Percentiles rank a stretch among this genome's conserved stretches.
Evolutionary conservation across 495 filamentous ascomycete species (phyloP).

Genomic region (Penicillium odoratum): DNA sequence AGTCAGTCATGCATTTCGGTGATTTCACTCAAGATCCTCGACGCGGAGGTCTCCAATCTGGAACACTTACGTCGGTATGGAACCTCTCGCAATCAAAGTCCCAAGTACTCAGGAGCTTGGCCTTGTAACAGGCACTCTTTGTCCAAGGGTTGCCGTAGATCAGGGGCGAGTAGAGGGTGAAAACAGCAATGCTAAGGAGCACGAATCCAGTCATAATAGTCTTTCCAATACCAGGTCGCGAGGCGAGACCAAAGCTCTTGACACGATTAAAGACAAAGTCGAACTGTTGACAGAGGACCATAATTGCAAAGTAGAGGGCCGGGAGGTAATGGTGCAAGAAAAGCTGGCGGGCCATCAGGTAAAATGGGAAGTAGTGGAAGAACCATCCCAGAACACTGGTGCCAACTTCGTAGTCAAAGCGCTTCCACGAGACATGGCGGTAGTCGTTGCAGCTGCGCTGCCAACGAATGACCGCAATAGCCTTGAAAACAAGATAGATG

Average conservation of each 20-base stretch:
- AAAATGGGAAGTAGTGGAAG: slow-evolving; percentile 97
- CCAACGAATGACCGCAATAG: slow-evolving; percentile 84
- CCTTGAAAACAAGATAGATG: slow-evolving; percentile 82
- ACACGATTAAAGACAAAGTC: slow-evolving; percentile 79
- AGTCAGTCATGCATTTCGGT: slow-evolving; percentile 31
- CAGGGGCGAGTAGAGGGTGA: slow-evolving; percentile 80
- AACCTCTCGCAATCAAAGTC: slow-evolving; percentile 98
- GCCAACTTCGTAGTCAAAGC: slow-evolving; percentile 96
- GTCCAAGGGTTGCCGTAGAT: slow-evolving; percentile 96
- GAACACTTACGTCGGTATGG: slow-evolving; percentile 74
- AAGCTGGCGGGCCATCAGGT: slow-evolving; percentile 93
- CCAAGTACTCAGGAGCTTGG: slow-evolving; percentile 88
- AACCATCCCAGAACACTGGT: slow-evolving; percentile 89
- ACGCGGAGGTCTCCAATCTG: slow-evolving; percentile 34
- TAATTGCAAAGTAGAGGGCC: slow-evolving; percentile 90
- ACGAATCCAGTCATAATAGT: slow-evolving; percentile 68
- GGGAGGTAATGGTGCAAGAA: slow-evolving; percentile 98
- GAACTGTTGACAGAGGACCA: slow-evolving; percentile 82
- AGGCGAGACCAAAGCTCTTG: slow-evolving; percentile 61
- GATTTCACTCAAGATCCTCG: slow-evolving; percentile 29
- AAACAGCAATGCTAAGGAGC: slow-evolving; percentile 68
- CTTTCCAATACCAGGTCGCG: slow-evolving; percentile 73
- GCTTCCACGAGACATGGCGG: slow-evolving; percentile 74
- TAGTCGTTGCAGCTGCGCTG: slow-evolving; percentile 91
- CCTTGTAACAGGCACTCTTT: slow-evolving; percentile 73